Conservation (phyloP, 2,329 filamentous ascomycete genomes). For the Stagonosporopsis chrysanthemi region DNA sequence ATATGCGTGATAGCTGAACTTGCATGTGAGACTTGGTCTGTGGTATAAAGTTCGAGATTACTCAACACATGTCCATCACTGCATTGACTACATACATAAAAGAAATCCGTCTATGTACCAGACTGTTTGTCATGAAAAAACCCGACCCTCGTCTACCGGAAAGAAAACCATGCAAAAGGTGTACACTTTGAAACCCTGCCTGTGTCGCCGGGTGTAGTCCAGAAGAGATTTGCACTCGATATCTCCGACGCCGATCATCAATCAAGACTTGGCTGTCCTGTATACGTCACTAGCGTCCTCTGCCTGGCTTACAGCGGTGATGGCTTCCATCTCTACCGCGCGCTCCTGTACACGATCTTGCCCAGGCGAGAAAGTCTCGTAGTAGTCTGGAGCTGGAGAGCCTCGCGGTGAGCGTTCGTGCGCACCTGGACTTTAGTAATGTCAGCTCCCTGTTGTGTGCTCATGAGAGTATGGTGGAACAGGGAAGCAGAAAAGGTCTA, state of each 20-base stretch:
- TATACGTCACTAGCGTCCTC: not conserved
- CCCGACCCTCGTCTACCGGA: no score
- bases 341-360: conserved; percentile 3
- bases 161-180: not conserved
- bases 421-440: not conserved
- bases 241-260: not conserved
- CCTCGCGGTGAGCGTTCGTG: not conserved
- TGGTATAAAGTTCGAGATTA: not conserved
- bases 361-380: not conserved
- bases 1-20: not conserved
- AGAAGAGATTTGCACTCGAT: not conserved
- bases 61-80: not conserved
- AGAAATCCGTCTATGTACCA: not conserved
- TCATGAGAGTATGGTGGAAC: not conserved
- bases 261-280: conserved; percentile 10
- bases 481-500: not conserved
- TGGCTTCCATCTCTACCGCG: conserved; percentile 14
- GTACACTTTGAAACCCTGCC: not conserved
- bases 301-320: not conserved
- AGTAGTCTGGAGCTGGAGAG: conserved; percentile 5
- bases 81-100: not conserved
- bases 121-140: not conserved
- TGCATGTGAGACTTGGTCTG: not conserved
- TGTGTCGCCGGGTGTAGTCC: not conserved
- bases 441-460: no score